Conservation (phyloP, 129 eudicot species). For the Tanacetum coccineum region DNA sequence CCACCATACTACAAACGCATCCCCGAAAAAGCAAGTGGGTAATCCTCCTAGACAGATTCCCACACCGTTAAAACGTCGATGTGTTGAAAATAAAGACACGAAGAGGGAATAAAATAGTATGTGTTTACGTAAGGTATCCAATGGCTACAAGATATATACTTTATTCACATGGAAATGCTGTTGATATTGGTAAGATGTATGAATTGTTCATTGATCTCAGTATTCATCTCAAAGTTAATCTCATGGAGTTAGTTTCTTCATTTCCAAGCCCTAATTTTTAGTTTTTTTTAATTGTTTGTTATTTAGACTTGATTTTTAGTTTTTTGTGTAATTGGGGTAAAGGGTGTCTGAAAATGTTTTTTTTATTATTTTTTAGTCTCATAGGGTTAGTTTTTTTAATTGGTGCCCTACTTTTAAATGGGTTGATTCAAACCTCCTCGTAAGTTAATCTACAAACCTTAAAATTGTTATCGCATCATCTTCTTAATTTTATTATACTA, state of each 20-base stretch:
- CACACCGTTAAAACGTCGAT: constrained; percentile 80
- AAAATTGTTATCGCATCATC: too few relatives aligned
- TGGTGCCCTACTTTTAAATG: too few relatives aligned
- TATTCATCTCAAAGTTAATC: too few relatives aligned
- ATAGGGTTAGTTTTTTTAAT: too few relatives aligned
- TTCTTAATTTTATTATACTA: too few relatives aligned
- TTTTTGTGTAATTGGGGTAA: not conserved
- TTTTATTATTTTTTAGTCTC: too few relatives aligned
- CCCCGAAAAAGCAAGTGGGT: constrained; percentile 58
- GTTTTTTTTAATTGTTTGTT: not conserved
- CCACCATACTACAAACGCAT: constrained; percentile 74
- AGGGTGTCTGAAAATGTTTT: not conserved
- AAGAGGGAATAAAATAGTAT: constrained; percentile 69
- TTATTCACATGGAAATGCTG: constrained; percentile 90
- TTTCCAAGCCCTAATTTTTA: constrained; percentile 15
- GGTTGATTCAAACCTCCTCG: too few relatives aligned
- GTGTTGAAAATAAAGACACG: constrained; percentile 58
- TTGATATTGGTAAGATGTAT: constrained; percentile 93
- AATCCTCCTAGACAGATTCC: constrained; percentile 47
- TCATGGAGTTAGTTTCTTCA: constrained; percentile 39
- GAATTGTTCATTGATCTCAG: constrained; percentile 55
- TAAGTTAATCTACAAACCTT: too few relatives aligned
- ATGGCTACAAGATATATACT: constrained; percentile 71
- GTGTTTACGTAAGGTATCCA: constrained; percentile 67
- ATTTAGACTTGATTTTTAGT: not conserved